Evolutionary conservation across 1,284 basidiomycete species (phyloP), one percentile per base, ranked within the genome.

Genomic region (Cutaneotrichosporon cutaneum): DNA sequence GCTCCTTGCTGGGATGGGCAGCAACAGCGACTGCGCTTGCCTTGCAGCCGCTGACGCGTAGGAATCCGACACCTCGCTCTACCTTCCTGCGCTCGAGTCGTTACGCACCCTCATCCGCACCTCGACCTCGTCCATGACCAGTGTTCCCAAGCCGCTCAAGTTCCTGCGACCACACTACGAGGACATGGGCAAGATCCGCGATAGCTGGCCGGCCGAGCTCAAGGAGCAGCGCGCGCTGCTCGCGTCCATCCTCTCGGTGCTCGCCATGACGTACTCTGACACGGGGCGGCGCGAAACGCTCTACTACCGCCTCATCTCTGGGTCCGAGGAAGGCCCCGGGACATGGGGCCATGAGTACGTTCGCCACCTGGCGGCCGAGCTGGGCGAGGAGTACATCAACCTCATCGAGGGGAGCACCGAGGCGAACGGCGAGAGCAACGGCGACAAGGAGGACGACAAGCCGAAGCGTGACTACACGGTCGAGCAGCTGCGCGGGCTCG

Each of bases 231-330:
- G 90, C 84, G 92, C 90, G 68, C 86, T 97, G 35, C 94, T 99
- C 72, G 94, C 94, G n/a, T 95, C 98, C 70, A 97, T 99, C 65
- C 85, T 99, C 33, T 98, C 95, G 27, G 96, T 99, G 4, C 88
- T 99, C 54, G 96, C 95, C n/a, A 99, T 99, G 96, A 99, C 96
- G 21, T 99, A 99, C 79, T 97, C 94, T 7, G 95, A 99, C 81
- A 96, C 92, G 18, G 84, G 84, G 82, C 93, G 85, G 87, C 92
- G 94, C 58, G 96, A 96, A 61, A 99, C 96, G 1, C 88, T 99
- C 30, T 87, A 87, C 69, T 97, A 94, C 81, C 89, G 93, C 59
- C 84, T 97, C 36, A 84, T 91, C 55, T 90, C 92, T 9, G 85
- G 86, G n/a, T 86, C 88, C 22, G 83, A 90, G 39, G 87, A 92